Conservation (phyloP, 2,329 filamentous ascomycete species). For the Scedosporium aurantiacum region DNA sequence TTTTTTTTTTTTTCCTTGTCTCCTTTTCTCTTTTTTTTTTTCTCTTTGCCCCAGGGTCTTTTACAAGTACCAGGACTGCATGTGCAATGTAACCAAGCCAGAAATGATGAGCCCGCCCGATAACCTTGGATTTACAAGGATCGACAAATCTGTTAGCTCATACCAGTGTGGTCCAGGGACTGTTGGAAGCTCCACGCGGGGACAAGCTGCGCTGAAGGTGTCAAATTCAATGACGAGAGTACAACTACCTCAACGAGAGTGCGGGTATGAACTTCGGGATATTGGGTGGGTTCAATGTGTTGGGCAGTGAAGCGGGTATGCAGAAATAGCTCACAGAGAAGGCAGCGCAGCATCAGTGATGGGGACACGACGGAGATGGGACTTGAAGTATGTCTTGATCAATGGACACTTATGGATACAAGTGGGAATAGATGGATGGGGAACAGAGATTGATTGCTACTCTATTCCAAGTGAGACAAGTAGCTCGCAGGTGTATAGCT, state of each 20-base stretch:
- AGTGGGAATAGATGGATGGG: neutral
- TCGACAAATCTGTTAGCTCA: neutral
- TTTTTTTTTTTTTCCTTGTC: neutral
- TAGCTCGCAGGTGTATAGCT: neutral
- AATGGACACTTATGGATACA: neutral
- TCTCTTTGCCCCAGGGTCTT: neutral
- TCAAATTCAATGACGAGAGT: neutral
- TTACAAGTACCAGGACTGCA: neutral
- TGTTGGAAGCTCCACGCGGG: neutral
- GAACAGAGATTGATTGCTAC: neutral
- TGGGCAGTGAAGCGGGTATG: no score
- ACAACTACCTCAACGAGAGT: no score
- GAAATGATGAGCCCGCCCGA: neutral
- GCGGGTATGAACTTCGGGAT: no score
- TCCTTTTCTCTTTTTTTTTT: neutral
- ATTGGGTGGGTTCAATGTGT: no score
- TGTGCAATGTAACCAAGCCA: neutral
- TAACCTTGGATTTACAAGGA: no score
- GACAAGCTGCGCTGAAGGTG: neutral
- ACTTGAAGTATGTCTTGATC: neutral
- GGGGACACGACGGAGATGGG: neutral
- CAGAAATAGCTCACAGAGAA: no score
- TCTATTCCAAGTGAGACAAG: neutral
- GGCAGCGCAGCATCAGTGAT: neutral
- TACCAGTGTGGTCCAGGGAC: neutral